Conservation (phyloP, 176 grass and related monocot genomes). For the Ensete ventricosum region DNA sequence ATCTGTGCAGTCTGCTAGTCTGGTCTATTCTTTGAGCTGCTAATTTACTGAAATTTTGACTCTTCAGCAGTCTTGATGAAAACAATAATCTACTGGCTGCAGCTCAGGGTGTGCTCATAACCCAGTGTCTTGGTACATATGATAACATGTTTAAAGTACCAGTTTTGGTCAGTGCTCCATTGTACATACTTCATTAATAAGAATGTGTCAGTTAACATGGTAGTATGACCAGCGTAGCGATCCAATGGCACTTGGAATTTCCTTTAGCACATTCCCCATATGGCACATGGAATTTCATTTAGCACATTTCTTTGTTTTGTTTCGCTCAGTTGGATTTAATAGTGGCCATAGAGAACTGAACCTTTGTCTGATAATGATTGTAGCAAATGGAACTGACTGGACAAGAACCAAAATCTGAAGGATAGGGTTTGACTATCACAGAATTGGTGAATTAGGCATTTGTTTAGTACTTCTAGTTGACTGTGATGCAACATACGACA, state of each 20-base stretch:
- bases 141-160: neutral
- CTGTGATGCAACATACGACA: neutral
- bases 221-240: neutral
- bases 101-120: neutral
- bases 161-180: neutral
- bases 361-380: neutral
- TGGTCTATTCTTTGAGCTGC: too few species aligned
- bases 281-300: neutral
- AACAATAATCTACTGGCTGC: neutral
- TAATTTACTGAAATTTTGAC: neutral
- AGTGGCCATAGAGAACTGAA: neutral
- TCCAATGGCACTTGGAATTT: too few species aligned
- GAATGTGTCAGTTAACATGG: neutral
- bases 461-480: neutral
- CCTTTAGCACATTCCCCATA: too few species aligned
- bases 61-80: neutral
- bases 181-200: neutral
- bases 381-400: neutral
- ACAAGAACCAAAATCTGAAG: neutral
- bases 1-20: too few species aligned
- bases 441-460: too few species aligned
- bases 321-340: neutral
- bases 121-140: neutral
- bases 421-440: too few species aligned
- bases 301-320: neutral